Evolutionary conservation across 2,329 filamentous ascomycete species (phyloP), one percentile per base, ranked within the genome.

Genomic region (Aspergillus ochraceoroseus): DNA sequence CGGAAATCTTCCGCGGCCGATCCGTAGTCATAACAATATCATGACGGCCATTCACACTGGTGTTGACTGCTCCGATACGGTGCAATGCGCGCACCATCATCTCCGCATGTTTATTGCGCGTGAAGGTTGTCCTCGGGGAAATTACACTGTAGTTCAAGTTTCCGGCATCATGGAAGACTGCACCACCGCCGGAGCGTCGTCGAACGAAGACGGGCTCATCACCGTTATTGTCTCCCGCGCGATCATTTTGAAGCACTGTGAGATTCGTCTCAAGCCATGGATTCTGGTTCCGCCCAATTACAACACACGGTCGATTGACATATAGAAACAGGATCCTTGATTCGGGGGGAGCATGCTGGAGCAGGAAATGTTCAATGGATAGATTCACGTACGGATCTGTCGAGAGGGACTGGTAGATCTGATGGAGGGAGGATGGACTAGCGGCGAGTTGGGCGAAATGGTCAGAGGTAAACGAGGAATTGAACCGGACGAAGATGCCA

Each of bases 81-180:
- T 74, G 72, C 43, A 98, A 70, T 3, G 88, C 89, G n/a, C 83
- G 77, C 26, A 89, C 87, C 0, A 96, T 85, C 87, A 96, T 95
- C 59, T 87, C 79, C 9, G 88, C 90, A 67, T 96, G 87, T 59
- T 79, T 85, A 69, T 95, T 78, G 19, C 92, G 79, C 47, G 90
- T 83, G 61, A 96, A 96, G 1, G 66, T 68, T 0, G 73, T 71
- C 0, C 85, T 77, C 2, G 89, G 89, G 49, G 82, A 87, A 33
- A 94, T 94, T 39, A 96, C 87, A 59, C 84, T 85, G 74, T 89
- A 98, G 66, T 98, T 98, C 52, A 95, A 77, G 62, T 98, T 98
- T 39, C 90, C 90, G 28, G 73, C 67, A 63, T 96, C 92, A 64
- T 98, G 92, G 61, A 94, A 96, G 36, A 98, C 92, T 2, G 92